Conservation (phyloP, 2,329 filamentous ascomycete genomes). For the Cladophialophora yegresii region DNA sequence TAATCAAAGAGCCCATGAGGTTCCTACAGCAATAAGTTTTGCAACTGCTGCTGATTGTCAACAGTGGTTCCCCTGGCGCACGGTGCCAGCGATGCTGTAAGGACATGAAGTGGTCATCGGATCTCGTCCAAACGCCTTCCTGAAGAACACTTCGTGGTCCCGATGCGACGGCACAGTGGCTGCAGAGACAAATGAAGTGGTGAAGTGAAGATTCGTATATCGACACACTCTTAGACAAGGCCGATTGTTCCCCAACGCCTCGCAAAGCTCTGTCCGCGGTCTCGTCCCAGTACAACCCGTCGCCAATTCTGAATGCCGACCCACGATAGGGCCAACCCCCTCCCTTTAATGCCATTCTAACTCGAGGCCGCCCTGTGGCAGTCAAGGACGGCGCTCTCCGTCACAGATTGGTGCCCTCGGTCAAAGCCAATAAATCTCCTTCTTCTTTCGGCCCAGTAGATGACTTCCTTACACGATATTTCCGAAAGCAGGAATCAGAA, state of each 20-base stretch:
- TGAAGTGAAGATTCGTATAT: slow-evolving; percentile 8
- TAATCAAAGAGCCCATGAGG: neutral
- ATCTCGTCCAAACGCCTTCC: neutral
- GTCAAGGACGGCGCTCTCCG: neutral
- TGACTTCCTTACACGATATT: slow-evolving; percentile 10
- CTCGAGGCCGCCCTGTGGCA: neutral
- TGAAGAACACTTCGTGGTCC: neutral
- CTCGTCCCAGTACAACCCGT: neutral
- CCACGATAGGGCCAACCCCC: neutral
- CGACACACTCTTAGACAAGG: neutral
- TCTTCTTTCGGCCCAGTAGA: neutral
- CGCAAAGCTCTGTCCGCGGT: neutral
- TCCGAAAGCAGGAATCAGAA: slow-evolving; percentile 53
- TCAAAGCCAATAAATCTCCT: neutral
- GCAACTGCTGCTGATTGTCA: neutral
- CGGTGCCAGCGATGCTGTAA: neutral
- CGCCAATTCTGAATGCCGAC: neutral
- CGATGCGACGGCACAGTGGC: neutral
- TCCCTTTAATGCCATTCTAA: neutral
- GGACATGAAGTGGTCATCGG: neutral
- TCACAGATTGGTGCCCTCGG: neutral
- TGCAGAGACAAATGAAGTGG: neutral
- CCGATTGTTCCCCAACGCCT: neutral
- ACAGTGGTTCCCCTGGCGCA: neutral
- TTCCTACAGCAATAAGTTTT: neutral